These are phyloP conservation scores for Lentinula aciculospora DNA, from an alignment of 768 basidiomycete genomes.

Conservation along the genomic window DNA sequence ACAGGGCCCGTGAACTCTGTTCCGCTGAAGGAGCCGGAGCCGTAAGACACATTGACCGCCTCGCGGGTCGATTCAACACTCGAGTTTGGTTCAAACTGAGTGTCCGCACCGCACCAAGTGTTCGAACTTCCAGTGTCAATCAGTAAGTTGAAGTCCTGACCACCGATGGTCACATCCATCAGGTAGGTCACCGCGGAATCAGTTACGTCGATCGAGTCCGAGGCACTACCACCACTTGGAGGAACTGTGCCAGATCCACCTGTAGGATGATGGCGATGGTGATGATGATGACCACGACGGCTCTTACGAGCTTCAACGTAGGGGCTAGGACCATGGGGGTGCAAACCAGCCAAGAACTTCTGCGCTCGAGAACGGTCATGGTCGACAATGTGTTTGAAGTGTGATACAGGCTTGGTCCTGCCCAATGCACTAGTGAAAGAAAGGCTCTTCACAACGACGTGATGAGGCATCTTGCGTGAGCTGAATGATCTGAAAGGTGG, in stretches of 20 bases:
- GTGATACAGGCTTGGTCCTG: constrained; percentile 18
- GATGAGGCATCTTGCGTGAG: background rate
- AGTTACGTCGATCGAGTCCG: constrained; percentile 47
- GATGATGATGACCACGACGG: constrained; percentile 17
- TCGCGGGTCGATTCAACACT: constrained; percentile 6
- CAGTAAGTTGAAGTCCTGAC: background rate
- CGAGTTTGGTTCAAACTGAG: constrained; percentile 28
- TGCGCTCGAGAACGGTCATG: constrained; percentile 49
- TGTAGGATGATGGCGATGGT: constrained; percentile 8
- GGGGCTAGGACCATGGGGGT: constrained; percentile 46
- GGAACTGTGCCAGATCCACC: constrained; percentile 10
- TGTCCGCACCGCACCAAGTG: constrained; percentile 53
- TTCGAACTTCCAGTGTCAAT: constrained; percentile 33
- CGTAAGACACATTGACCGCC: constrained; percentile 44
- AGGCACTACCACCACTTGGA: constrained; percentile 7
- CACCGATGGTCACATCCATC: constrained; percentile 43
- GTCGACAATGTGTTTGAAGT: constrained; percentile 42
- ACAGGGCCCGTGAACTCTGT: constrained; percentile 34
- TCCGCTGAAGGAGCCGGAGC: constrained; percentile 48
- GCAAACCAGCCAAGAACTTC: constrained; percentile 48
- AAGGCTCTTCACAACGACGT: constrained; percentile 1
- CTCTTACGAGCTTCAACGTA: constrained; percentile 22
- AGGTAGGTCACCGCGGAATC: constrained; percentile 56
- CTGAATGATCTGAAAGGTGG: background rate
- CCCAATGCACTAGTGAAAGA: background rate